Evolutionary conservation across 2,329 filamentous ascomycete species (phyloP).

Genomic region (Biscogniauxia sp.): DNA sequence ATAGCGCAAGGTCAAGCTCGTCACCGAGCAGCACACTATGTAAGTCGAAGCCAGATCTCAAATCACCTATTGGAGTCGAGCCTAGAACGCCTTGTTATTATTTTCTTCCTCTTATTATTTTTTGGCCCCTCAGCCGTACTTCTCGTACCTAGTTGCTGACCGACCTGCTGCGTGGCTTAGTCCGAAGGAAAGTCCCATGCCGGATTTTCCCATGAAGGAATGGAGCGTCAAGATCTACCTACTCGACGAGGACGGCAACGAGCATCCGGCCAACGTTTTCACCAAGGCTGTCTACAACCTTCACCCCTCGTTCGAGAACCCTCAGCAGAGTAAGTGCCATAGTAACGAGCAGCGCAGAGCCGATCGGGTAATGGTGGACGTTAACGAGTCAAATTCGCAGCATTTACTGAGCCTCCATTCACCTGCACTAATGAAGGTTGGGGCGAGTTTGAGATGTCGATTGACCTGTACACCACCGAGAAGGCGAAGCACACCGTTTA

Average conservation of each 20-base stretch:
- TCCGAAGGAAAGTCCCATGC: conserved; percentile 75
- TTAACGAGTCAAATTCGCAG: conserved; percentile 41
- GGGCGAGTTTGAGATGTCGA: conserved; percentile 97
- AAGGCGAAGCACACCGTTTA: conserved; percentile 79
- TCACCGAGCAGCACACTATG: conserved; percentile 89
- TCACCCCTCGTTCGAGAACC: conserved; percentile 89
- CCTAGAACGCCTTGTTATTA: not conserved
- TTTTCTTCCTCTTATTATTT: not conserved
- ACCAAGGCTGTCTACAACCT: conserved; percentile 91
- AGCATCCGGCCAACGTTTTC: conserved; percentile 80
- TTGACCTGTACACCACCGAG: conserved; percentile 77
- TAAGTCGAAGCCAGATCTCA: conserved; percentile 47
- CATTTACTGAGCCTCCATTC: conserved; percentile 82
- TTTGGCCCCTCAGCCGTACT: not conserved
- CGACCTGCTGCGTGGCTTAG: conserved; percentile 41
- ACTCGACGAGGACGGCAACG: conserved; percentile 80
- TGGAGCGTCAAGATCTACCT: conserved; percentile 89
- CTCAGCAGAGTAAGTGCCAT: conserved; percentile 70
- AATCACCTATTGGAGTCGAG: conserved; percentile 2
- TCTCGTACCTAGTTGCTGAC: conserved; percentile 7
- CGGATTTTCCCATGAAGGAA: conserved; percentile 87
- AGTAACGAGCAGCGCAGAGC: not conserved
- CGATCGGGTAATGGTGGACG: not conserved
- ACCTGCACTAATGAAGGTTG: conserved; percentile 90
- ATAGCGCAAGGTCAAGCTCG: conserved; percentile 86